Evolutionary conservation across 768 basidiomycete species (phyloP).

Genomic region (Leccinum uliginosum): DNA sequence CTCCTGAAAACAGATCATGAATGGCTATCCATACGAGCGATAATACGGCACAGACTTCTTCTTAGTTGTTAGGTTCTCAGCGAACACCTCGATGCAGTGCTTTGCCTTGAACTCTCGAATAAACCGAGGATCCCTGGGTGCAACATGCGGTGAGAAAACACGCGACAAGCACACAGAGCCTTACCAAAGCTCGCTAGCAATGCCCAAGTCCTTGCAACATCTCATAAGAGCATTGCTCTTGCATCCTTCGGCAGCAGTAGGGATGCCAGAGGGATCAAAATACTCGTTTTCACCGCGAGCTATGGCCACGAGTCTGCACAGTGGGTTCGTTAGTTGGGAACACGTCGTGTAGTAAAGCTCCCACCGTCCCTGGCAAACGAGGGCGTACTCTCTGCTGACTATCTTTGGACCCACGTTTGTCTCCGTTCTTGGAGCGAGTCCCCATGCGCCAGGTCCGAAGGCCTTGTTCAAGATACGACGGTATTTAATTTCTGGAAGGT

Average conservation of each 20-base stretch:
- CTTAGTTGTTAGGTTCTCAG: constrained; percentile 78
- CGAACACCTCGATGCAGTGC: constrained; percentile 81
- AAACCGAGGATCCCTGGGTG: constrained; percentile 88
- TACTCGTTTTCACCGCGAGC: constrained; percentile 96
- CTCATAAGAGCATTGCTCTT: constrained; percentile 98
- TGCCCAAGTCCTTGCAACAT: constrained; percentile 93
- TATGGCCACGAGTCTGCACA: constrained; percentile 73
- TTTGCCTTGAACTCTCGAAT: constrained; percentile 89
- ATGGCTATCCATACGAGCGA: background rate
- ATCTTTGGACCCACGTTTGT: constrained; percentile 85
- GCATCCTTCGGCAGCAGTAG: constrained; percentile 92
- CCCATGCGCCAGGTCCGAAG: constrained; percentile 97
- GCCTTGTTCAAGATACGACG: constrained; percentile 87
- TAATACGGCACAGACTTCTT: constrained; percentile 65
- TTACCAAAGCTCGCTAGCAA: constrained; percentile 95
- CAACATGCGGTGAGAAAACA: background rate
- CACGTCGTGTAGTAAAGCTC: constrained; percentile 16
- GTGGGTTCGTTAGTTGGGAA: background rate
- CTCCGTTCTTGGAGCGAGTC: constrained; percentile 88
- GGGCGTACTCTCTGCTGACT: constrained; percentile 90
- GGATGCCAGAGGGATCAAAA: constrained; percentile 85
- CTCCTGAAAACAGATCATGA: constrained; percentile 47
- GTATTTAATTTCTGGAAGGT: constrained; percentile 97
- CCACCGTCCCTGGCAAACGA: constrained; percentile 88
- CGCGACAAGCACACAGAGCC: constrained; percentile 12